phyloP scores from a whole-genome alignment of 805 yeast species.

The Sugiyamaella qingdaonensis region DNA sequence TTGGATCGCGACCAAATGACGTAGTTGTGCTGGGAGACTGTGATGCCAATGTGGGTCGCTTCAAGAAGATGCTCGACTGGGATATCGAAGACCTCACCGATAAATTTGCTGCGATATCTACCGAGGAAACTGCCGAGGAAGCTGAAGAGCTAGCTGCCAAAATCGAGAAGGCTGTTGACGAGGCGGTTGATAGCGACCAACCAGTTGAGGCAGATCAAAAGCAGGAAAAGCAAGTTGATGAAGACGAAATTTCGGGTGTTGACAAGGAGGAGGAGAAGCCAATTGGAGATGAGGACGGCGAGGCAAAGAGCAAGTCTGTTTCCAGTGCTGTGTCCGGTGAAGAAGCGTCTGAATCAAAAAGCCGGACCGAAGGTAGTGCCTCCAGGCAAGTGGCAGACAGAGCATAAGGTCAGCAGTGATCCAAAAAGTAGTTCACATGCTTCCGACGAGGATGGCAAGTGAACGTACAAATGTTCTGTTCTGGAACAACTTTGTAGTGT shows the following conservation, averaged over 20 bases:
- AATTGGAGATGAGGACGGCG: too few relatives aligned
- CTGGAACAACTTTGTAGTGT: too few relatives aligned
- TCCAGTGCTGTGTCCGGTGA: too few relatives aligned
- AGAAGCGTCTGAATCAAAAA: neutral
- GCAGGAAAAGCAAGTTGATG: neutral
- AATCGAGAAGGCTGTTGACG: conserved; percentile 1
- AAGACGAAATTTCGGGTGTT: neutral
- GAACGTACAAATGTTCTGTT: neutral
- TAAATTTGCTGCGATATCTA: neutral
- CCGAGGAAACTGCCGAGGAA: conserved; percentile 1
- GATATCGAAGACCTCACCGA: conserved; percentile 27
- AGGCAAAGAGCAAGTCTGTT: too few relatives aligned
- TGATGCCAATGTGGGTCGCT: conserved; percentile 55
- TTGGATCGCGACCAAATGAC: conserved; percentile 55
- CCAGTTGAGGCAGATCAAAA: neutral
- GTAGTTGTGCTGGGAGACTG: conserved; percentile 57
- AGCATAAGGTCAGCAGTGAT: too few relatives aligned
- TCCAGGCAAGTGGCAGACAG: too few relatives aligned
- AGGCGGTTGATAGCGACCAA: neutral
- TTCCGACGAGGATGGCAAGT: too few relatives aligned
- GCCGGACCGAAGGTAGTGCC: too few relatives aligned
- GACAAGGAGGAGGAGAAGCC: too few relatives aligned
- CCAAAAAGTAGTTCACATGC: too few relatives aligned
- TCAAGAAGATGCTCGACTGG: conserved; percentile 66
- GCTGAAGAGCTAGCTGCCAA: conserved; percentile 19